Evolutionary conservation across 805 yeast genomes (phyloP).

Genomic region (Metschnikowia drakensbergensis): DNA sequence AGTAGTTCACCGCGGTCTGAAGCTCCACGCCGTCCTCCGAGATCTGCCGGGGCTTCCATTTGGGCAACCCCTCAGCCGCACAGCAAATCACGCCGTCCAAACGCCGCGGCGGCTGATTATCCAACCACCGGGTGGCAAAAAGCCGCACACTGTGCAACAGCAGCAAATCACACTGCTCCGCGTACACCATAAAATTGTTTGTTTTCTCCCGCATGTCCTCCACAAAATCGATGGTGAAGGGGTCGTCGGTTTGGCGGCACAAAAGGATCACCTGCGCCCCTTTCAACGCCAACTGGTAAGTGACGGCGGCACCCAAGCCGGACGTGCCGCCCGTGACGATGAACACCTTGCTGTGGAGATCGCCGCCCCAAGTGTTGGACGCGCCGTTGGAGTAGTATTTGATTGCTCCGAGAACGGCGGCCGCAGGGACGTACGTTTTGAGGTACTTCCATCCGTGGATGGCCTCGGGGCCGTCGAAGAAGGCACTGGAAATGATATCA

Average conservation of each 20-base stretch:
- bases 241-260: conserved; percentile 58
- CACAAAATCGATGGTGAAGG: conserved; percentile 76
- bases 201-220: conserved; percentile 71
- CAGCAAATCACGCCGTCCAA: conserved; percentile 86
- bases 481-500: conserved; percentile 66
- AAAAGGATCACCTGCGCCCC: conserved; percentile 87
- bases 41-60: conserved; percentile 57
- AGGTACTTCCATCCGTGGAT: conserved; percentile 72
- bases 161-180: conserved; percentile 83
- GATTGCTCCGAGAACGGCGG: conserved; percentile 37
- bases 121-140: conserved; percentile 93
- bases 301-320: conserved; percentile 80
- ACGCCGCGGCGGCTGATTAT: conserved; percentile 84
- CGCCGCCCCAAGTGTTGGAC: conserved; percentile 86
- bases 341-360: conserved; percentile 84
- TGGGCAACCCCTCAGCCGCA: conserved; percentile 80
- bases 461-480: conserved; percentile 67
- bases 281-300: conserved; percentile 62
- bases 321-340: conserved; percentile 91
- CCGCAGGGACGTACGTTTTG: conserved; percentile 52
- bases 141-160: conserved; percentile 73
- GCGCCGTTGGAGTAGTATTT: conserved; percentile 81
- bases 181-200: conserved; percentile 72
- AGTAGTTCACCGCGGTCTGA: conserved; percentile 80
- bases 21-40: conserved; percentile 81